A percentile compares a stretch with the other conserved stretches of the same genome.
Evolutionary conservation across 441 rosid genomes (phyloP).

Genomic region (Codiaeum variegatum): DNA sequence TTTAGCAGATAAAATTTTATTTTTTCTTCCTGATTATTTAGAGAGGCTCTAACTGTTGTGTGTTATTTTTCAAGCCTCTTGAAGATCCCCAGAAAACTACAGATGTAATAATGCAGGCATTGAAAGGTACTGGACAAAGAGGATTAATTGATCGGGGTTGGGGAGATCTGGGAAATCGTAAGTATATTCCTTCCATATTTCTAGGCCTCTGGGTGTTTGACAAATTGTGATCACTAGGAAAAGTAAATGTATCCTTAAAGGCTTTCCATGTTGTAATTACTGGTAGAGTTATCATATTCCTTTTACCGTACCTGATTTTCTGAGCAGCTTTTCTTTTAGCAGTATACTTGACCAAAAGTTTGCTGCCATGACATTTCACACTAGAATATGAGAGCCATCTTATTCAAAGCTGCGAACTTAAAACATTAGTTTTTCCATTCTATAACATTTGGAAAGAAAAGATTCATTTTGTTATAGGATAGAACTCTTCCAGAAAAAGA

Average conservation of each 20-base stretch:
- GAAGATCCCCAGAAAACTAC: constrained; percentile 79
- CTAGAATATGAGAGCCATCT: background rate
- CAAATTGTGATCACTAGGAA: too few species aligned
- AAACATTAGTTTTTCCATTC: background rate
- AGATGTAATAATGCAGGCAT: constrained; percentile 73
- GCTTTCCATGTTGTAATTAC: background rate
- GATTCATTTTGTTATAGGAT: background rate
- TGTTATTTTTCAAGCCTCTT: constrained; percentile 67
- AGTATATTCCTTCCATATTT: constrained; percentile 33
- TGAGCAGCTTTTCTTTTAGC: background rate
- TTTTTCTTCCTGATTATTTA: background rate
- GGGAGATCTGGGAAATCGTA: constrained; percentile 90
- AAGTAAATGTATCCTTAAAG: too few species aligned
- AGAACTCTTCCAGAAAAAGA: background rate
- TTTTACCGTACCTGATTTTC: background rate
- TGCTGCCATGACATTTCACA: background rate
- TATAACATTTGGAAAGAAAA: background rate
- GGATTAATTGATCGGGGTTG: constrained; percentile 95
- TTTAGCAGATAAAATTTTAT: background rate
- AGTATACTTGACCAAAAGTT: background rate
- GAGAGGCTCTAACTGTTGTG: constrained; percentile 13
- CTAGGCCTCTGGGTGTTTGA: background rate
- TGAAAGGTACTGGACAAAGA: constrained; percentile 82
- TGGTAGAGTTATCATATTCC: background rate
- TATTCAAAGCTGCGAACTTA: background rate